Conservation (phyloP, 177 flowering plant species). For the Tripterygium wilfordii region DNA sequence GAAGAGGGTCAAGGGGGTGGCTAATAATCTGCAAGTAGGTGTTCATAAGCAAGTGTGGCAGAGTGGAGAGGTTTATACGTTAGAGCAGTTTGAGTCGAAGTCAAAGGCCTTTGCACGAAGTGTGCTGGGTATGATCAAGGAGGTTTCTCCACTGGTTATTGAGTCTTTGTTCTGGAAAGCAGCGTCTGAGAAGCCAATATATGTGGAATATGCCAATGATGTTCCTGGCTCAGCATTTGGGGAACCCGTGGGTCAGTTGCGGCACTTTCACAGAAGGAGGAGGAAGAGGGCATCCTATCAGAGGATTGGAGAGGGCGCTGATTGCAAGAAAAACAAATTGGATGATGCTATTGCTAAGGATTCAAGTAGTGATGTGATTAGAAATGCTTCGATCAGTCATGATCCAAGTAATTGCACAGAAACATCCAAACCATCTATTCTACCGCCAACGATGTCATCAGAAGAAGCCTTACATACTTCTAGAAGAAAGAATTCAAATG, state of each 20-base stretch:
- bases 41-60: conserved; percentile 92
- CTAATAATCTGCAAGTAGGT: conserved; percentile 18
- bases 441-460: conserved; percentile 10
- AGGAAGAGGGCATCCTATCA: conserved; percentile 35
- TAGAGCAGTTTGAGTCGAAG: conserved; percentile 91
- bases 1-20: conserved; percentile 41
- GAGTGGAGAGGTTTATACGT: conserved; percentile 83
- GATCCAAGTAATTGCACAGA: conserved; percentile 16
- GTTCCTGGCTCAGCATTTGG: conserved; percentile 96
- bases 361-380: conserved; percentile 10
- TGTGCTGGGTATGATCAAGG: conserved; percentile 53
- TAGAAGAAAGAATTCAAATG: conserved; percentile 20
- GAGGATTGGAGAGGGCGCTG: conserved; percentile 18
- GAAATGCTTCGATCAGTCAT: conserved; percentile 9
- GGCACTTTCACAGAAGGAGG: conserved; percentile 37
- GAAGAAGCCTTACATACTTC: conserved; percentile 20
- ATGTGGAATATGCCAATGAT: conserved; percentile 96
- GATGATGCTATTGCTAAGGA: conserved; percentile 7
- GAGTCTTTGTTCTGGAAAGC: conserved; percentile 93
- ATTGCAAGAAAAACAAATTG: conserved; percentile 20
- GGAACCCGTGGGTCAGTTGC: conserved; percentile 59
- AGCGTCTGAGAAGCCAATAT: conserved; percentile 75
- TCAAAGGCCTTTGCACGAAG: conserved; percentile 70
- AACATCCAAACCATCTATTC: conserved; percentile 10
- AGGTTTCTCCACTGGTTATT: conserved; percentile 55